phyloP scores from a whole-genome alignment of 2,329 filamentous ascomycete genomes.

The Ceratocystis alfenasii region DNA sequence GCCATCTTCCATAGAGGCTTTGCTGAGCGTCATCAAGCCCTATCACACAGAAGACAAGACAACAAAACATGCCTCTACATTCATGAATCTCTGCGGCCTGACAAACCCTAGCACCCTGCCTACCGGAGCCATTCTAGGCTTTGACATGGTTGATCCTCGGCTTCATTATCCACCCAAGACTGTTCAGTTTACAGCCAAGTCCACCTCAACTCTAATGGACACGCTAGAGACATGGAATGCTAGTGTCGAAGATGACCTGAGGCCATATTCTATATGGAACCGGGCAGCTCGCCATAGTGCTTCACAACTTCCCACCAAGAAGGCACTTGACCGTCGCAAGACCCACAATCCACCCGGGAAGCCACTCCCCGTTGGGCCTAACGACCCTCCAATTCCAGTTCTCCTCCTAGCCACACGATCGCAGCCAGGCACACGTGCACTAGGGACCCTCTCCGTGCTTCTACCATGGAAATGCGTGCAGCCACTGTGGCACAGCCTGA shows the following conservation, averaged over 20 bases:
- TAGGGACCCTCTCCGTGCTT: constrained; percentile 70
- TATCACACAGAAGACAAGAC: constrained; percentile 30
- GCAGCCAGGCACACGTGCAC: constrained; percentile 36
- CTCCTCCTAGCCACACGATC: constrained; percentile 53
- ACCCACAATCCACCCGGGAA: constrained; percentile 50
- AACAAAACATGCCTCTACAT: constrained; percentile 37
- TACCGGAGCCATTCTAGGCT: constrained; percentile 55
- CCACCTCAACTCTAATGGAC: constrained; percentile 38
- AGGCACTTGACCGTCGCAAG: constrained; percentile 67
- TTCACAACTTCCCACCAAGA: constrained; percentile 58
- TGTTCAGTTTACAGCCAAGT: constrained; percentile 30
- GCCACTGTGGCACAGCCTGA: constrained; percentile 73
- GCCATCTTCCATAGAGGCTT: constrained; percentile 66
- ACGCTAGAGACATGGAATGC: constrained; percentile 53
- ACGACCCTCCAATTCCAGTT: constrained; percentile 68
- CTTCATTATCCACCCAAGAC: constrained; percentile 61
- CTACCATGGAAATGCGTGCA: constrained; percentile 83
- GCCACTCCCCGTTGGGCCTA: constrained; percentile 42
- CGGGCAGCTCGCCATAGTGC: constrained; percentile 53
- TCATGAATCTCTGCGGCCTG: constrained; percentile 43
- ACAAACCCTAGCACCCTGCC: constrained; percentile 61
- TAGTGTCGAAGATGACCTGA: constrained; percentile 38
- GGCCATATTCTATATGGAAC: constrained; percentile 51
- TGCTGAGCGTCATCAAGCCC: constrained; percentile 55
- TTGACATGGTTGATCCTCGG: constrained; percentile 67